phyloP scores from a whole-genome alignment of 2,329 filamentous ascomycete genomes.

The Sporothrix mexicana region DNA sequence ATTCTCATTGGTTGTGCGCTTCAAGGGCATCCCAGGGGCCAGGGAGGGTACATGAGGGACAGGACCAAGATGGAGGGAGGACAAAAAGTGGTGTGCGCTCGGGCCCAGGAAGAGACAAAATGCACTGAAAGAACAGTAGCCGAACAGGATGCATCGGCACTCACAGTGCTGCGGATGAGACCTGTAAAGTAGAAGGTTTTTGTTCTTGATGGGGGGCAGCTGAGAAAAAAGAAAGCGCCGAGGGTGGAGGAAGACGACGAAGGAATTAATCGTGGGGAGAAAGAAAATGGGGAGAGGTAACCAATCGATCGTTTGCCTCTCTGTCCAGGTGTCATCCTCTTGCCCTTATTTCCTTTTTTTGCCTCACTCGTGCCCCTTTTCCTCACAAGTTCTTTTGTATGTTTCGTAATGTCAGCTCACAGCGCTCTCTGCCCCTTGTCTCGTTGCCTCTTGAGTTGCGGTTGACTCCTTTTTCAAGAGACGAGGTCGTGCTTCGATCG shows the following conservation, averaged over 20 bases:
- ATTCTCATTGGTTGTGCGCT: constrained; percentile 27
- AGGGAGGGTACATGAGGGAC: background rate
- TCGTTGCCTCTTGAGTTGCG: constrained; percentile 2
- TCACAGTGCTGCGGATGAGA: background rate
- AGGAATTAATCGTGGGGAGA: constrained; percentile 12
- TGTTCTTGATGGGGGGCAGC: constrained; percentile 1
- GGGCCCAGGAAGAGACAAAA: constrained; percentile 3
- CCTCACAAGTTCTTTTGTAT: background rate
- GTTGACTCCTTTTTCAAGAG: background rate
- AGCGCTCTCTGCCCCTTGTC: background rate
- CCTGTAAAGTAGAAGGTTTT: background rate
- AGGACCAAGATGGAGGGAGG: background rate
- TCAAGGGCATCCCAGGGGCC: constrained; percentile 24
- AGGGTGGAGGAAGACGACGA: constrained; percentile 1
- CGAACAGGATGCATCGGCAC: constrained; percentile 15
- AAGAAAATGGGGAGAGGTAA: constrained; percentile 8
- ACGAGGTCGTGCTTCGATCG: background rate
- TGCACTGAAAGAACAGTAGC: background rate
- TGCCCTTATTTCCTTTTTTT: background rate
- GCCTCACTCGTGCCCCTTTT: background rate
- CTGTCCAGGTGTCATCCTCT: background rate
- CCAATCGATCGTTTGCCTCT: background rate
- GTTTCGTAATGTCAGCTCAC: background rate
- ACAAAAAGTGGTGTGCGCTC: constrained; percentile 22
- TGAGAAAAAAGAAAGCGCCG: constrained; percentile 2